Base-by-base conservation (phyloP, 805 yeast species). In the Candida ponderosae region DNA sequence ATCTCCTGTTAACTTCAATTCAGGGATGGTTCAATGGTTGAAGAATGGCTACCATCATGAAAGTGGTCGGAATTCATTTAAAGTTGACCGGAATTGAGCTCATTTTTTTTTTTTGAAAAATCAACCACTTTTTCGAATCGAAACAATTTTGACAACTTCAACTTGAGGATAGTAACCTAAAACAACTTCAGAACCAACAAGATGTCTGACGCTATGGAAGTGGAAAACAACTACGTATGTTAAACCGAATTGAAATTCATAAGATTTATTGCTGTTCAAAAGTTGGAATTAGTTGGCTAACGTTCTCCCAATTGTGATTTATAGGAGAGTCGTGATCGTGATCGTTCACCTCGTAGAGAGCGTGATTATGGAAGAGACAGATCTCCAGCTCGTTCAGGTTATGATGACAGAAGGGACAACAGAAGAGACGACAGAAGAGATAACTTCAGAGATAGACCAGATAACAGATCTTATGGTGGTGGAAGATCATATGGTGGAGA, bases 161-260 rank as follows among this genome's bases (percentile, higher is more conserved):
- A n/a, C n/a, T n/a, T n/a, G n/a, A n/a, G n/a, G n/a, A 21, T 13
- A 24, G 13, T 6, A 13, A 24, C n/a, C 9, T 8, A 29, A 15
- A 6, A 9, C 5, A 29, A 15, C 18, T 5, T 15, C 18, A 17
- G 15, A 21, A 6, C 18, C 8, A 31, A 19, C 40, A 53, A 42
- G 39, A 74, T 75, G 81, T 54, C 67, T 36, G 81, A 75, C 40
- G 68, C 62, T 39, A 76, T 77, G 78, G 83, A 77, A 47, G 66
- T 74, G 44, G 84, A 76, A 53, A 78, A 74, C 45, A 72, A 72
- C 49, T 64, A 79, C 58, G 80, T 73, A 71, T 58, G 77, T 70
- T 29, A 6, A 29, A 15, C 10, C 13, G n/a, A 24, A 24, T 9
- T 9, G 13, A 5, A 9, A 24, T 21, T 21, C 24, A 21, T 8